Conservation (phyloP, 2,329 filamentous ascomycete genomes). For the Phyllosticta paracitricarpa region DNA sequence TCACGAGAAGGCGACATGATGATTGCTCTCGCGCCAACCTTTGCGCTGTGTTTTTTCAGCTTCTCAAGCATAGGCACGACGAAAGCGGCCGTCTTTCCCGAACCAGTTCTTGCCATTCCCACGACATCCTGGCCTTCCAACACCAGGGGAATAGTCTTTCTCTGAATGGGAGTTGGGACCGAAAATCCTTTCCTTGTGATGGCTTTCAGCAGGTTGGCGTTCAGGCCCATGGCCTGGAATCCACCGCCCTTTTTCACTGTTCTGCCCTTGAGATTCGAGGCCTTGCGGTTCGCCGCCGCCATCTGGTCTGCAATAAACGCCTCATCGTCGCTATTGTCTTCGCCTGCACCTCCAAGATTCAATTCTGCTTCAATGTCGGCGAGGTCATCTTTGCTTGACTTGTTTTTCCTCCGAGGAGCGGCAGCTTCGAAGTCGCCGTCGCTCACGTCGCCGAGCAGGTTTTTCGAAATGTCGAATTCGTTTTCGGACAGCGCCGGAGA, state of each 20-base stretch:
- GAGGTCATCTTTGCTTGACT: background rate
- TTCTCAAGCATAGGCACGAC: constrained; percentile 98
- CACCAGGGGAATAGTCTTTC: constrained; percentile 89
- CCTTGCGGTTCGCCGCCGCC: constrained; percentile 78
- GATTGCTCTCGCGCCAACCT: constrained; percentile 75
- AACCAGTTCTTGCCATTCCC: constrained; percentile 97
- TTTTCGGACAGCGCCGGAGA: constrained; percentile 83
- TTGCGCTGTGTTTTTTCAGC: constrained; percentile 75
- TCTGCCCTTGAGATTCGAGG: constrained; percentile 69
- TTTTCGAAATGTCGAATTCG: constrained; percentile 80
- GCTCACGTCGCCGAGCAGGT: constrained; percentile 55
- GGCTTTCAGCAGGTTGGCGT: constrained; percentile 73
- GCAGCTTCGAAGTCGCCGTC: constrained; percentile 34
- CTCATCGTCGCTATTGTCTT: constrained; percentile 58
- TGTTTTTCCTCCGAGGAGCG: constrained; percentile 13
- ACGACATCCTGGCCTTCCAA: constrained; percentile 91
- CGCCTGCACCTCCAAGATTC: constrained; percentile 37
- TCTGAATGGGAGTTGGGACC: constrained; percentile 92
- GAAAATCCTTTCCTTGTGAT: constrained; percentile 92
- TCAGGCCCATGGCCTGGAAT: constrained; percentile 91
- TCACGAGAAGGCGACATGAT: constrained; percentile 90
- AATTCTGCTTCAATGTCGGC: constrained; percentile 24
- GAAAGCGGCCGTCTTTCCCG: constrained; percentile 95
- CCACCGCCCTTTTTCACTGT: constrained; percentile 91
- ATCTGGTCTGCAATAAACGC: constrained; percentile 86